Conservation (phyloP, 192 early-diverging fungal genomes). For the Geranomyces variabilis region DNA sequence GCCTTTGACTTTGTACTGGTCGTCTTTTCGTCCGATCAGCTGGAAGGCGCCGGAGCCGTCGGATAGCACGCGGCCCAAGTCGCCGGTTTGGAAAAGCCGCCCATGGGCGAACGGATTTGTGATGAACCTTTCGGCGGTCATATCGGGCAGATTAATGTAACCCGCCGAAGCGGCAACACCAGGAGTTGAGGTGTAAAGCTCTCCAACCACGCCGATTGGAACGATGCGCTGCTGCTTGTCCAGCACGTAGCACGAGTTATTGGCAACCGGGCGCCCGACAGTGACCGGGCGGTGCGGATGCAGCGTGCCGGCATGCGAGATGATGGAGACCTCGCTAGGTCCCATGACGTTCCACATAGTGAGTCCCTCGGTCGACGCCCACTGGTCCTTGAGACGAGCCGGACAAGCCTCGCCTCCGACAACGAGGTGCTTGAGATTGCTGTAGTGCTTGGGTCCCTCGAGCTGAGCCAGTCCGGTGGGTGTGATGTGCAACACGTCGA, state of each 20-base stretch:
- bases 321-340: too few species aligned
- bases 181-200: slow-evolving; percentile 48
- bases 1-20: slow-evolving; percentile 36
- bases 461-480: slow-evolving; percentile 6
- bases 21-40: slow-evolving; percentile 28
- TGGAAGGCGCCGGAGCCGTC: slow-evolving; percentile 13
- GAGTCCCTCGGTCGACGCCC: slow-evolving; percentile 16
- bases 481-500: neutral
- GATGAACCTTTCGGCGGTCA: slow-evolving; percentile 42
- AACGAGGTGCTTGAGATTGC: slow-evolving; percentile 28
- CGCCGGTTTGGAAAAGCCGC: slow-evolving; percentile 38
- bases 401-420: slow-evolving; percentile 25
- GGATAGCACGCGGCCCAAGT: slow-evolving; percentile 6
- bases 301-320: too few species aligned
- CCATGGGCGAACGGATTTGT: slow-evolving; percentile 8
- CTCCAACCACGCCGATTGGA: slow-evolving; percentile 46
- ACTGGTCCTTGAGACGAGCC: slow-evolving; percentile 27
- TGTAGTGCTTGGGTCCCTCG: slow-evolving; percentile 6
- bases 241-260: slow-evolving; percentile 15
- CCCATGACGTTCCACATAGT: too few species aligned
- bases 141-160: slow-evolving; percentile 37
- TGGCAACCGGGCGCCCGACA: neutral
- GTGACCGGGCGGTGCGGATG: too few species aligned
- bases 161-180: slow-evolving; percentile 25
- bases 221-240: slow-evolving; percentile 21